Evolutionary conservation across 805 yeast species (phyloP).

Genomic region (Schizosaccharomyces japonicus): DNA sequence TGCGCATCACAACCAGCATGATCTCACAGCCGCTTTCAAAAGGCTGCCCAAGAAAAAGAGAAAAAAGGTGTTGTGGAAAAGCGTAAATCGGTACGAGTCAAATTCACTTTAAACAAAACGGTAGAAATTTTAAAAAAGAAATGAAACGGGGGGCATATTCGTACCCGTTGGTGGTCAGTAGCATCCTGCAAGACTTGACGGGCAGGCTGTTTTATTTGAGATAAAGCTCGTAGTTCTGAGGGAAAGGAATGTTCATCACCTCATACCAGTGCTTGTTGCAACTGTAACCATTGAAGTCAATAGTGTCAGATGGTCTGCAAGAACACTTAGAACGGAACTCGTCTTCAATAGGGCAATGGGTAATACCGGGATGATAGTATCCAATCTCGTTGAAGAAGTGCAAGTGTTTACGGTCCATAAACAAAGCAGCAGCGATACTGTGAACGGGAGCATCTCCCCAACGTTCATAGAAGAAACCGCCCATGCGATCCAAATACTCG

Average conservation of each 20-base stretch:
- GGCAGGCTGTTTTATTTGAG: neutral
- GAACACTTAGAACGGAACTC: conserved; percentile 40
- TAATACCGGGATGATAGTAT: conserved; percentile 29
- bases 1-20: too few species aligned
- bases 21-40: too few species aligned
- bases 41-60: too few species aligned
- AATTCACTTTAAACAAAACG: too few species aligned
- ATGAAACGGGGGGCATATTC: too few species aligned
- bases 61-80: too few species aligned
- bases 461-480: conserved; percentile 57
- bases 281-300: conserved; percentile 20
- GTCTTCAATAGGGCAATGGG: conserved; percentile 17
- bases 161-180: too few species aligned
- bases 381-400: conserved; percentile 61
- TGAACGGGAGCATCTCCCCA: conserved; percentile 82
- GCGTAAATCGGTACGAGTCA: too few species aligned
- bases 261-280: conserved; percentile 18
- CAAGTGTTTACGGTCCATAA: conserved; percentile 35
- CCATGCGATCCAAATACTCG: conserved; percentile 39
- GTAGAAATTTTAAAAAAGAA: too few species aligned
- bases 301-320: conserved; percentile 20
- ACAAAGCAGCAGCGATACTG: conserved; percentile 38
- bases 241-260: conserved; percentile 11
- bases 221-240: conserved; percentile 9
- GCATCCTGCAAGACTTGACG: too few species aligned